Conservation (phyloP, 257 asterid species). For the Solanum habrochaites region DNA sequence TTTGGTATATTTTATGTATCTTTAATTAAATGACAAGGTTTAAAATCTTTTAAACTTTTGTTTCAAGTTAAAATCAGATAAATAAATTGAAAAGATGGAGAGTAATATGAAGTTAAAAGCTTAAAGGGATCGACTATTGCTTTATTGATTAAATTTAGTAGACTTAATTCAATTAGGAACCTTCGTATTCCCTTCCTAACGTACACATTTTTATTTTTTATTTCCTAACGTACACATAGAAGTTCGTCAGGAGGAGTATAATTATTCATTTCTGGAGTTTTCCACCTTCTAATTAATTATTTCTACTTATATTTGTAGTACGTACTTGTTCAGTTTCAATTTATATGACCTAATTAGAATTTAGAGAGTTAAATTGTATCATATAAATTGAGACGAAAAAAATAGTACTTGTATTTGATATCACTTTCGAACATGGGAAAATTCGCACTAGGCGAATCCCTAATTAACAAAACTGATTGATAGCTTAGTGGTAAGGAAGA, state of each 20-base stretch:
- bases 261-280: neutral
- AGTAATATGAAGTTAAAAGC: neutral
- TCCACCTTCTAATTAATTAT: neutral
- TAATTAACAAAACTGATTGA: neutral
- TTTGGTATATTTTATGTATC: too few species aligned
- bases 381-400: neutral
- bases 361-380: neutral
- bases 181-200: neutral
- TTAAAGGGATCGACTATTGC: neutral
- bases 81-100: neutral
- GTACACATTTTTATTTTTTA: neutral
- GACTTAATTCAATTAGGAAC: neutral
- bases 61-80: too few species aligned
- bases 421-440: neutral
- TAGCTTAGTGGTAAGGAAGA: neutral
- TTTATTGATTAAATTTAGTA: neutral
- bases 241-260: neutral
- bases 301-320: neutral
- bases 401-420: neutral
- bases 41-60: too few species aligned
- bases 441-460: neutral
- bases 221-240: neutral
- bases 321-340: neutral
- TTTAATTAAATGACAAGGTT: too few species aligned
- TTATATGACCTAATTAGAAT: neutral